Percentiles rank a stretch among this genome's conserved stretches.
phyloP scores from a whole-genome alignment of 1,284 basidiomycete genomes.

The Cutaneotrichosporon sp. region DNA sequence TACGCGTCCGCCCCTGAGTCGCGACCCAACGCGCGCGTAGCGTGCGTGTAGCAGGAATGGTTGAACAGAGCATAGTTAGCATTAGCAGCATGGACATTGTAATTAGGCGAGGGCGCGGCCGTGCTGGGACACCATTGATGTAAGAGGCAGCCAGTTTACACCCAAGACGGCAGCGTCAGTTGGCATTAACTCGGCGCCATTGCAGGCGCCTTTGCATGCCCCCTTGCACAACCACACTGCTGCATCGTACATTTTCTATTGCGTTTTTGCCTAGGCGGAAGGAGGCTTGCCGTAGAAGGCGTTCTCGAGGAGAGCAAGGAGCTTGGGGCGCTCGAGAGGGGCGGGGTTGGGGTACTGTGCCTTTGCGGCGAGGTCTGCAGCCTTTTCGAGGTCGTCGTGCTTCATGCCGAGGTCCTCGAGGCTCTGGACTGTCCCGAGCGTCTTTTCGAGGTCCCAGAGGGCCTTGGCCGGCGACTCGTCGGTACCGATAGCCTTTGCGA shows the following conservation, averaged over 20 bases:
- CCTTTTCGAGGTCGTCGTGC: slow-evolving; percentile 50
- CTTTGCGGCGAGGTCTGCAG: slow-evolving; percentile 49
- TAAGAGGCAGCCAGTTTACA: too few relatives aligned
- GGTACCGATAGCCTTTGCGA: slow-evolving; percentile 43
- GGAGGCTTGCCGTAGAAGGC: slow-evolving; percentile 23
- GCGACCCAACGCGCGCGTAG: neutral
- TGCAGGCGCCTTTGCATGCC: too few relatives aligned
- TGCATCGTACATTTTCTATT: too few relatives aligned
- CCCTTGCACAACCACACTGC: too few relatives aligned
- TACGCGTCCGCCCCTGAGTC: neutral
- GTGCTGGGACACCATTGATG: too few relatives aligned
- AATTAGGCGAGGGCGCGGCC: too few relatives aligned
- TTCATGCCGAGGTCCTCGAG: slow-evolving; percentile 51
- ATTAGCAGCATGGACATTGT: too few relatives aligned
- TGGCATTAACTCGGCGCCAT: too few relatives aligned
- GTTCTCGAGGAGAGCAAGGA: slow-evolving; percentile 33
- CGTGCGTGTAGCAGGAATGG: too few relatives aligned
- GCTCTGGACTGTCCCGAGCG: slow-evolving; percentile 47
- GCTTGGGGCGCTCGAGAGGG: slow-evolving; percentile 47
- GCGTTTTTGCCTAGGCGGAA: neutral
- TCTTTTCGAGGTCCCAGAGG: slow-evolving; percentile 49
- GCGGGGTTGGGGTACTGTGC: slow-evolving; percentile 52
- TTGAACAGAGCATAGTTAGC: too few relatives aligned
- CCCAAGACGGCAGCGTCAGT: too few relatives aligned
- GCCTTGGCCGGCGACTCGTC: slow-evolving; percentile 45